phyloP scores from a whole-genome alignment of 257 asterid species.

The Scutellaria minor region DNA sequence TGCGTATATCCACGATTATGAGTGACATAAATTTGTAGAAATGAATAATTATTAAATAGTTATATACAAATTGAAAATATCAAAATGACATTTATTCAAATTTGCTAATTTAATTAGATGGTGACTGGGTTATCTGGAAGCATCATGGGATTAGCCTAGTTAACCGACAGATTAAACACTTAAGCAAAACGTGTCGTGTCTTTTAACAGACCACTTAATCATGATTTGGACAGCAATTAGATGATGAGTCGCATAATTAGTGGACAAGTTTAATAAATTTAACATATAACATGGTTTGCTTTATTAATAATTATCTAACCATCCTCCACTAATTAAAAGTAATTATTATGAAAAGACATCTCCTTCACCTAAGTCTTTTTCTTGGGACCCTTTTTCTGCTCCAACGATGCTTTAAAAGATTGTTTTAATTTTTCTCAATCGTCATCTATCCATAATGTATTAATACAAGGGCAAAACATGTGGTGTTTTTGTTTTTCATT shows the following conservation, averaged over 20 bases:
- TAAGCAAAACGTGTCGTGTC: conserved; percentile 31
- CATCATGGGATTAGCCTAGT: conserved; percentile 15
- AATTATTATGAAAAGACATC: conserved; percentile 28
- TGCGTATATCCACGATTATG: too few relatives aligned
- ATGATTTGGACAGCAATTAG: conserved; percentile 41
- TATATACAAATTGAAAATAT: too few relatives aligned
- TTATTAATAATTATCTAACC: conserved; percentile 29
- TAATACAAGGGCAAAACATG: too few relatives aligned
- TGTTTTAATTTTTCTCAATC: too few relatives aligned
- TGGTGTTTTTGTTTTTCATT: too few relatives aligned
- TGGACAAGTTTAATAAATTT: conserved; percentile 38
- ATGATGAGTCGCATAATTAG: conserved; percentile 21
- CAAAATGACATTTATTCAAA: neutral
- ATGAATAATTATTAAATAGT: too few relatives aligned
- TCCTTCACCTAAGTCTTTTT: neutral
- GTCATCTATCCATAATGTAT: too few relatives aligned
- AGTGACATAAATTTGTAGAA: too few relatives aligned
- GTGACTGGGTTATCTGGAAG: conserved; percentile 16
- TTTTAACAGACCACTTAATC: conserved; percentile 43
- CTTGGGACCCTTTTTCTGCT: too few relatives aligned
- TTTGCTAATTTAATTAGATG: conserved; percentile 1
- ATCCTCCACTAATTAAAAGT: conserved; percentile 33
- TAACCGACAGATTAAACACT: conserved; percentile 29
- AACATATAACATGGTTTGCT: conserved; percentile 46
- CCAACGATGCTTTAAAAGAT: too few relatives aligned